Evolutionary conservation across 1,284 basidiomycete species (phyloP).

Genomic region (Fomitiporia mediterranea): DNA sequence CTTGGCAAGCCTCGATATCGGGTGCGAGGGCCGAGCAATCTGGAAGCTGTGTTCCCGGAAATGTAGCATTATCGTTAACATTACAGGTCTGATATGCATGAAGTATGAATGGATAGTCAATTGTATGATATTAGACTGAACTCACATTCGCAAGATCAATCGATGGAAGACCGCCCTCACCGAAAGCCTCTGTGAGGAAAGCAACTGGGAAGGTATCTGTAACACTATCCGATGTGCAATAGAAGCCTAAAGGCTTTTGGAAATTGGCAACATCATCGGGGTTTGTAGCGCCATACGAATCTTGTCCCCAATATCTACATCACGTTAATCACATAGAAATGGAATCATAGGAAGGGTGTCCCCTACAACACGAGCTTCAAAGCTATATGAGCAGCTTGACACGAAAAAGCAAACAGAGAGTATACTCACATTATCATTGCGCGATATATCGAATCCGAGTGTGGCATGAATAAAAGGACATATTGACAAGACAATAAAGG

Average conservation of each 20-base stretch:
- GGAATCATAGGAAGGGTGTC: not conserved
- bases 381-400: constrained; percentile 23
- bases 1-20: constrained; percentile 56
- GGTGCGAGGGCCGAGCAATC: constrained; percentile 51
- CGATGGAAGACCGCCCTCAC: constrained; percentile 48
- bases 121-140: constrained; percentile 1
- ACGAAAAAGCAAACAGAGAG: not conserved
- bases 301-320: constrained; percentile 42
- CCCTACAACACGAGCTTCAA: constrained; percentile 17
- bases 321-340: not conserved
- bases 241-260: constrained; percentile 45
- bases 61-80: constrained; percentile 34
- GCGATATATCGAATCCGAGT: constrained; percentile 24
- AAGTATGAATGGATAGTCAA: too few relatives aligned
- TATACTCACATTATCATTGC: constrained; percentile 27
- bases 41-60: constrained; percentile 51
- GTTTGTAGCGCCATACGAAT: constrained; percentile 54
- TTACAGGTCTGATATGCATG: constrained; percentile 43
- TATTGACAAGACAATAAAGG: not conserved
- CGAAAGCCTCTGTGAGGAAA: constrained; percentile 55
- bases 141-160: constrained; percentile 57
- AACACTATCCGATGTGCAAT: constrained; percentile 32
- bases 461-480: not conserved
- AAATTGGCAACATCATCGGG: constrained; percentile 41
- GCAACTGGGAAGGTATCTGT: constrained; percentile 55